phyloP scores from a whole-genome alignment of 352 stramenopile genomes.

The Globisporangium echinulatum region DNA sequence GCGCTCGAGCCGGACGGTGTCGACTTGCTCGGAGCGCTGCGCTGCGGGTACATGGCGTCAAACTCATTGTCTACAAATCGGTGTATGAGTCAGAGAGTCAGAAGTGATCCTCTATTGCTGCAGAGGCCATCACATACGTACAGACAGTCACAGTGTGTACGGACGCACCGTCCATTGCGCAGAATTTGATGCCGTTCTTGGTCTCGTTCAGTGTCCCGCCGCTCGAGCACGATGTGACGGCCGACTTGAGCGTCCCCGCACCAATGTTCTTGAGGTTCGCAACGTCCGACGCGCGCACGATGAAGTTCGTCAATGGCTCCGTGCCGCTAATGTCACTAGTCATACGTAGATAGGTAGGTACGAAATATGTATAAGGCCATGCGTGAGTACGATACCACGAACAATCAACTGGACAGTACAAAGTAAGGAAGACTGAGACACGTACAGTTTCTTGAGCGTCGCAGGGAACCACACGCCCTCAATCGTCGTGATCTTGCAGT shows the following conservation, averaged over 20 bases:
- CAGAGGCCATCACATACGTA: not conserved
- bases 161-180: not conserved
- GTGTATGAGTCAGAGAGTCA: not conserved
- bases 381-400: not conserved
- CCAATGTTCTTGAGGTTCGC: slow-evolving; percentile 9
- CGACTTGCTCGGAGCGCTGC: not conserved
- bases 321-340: slow-evolving; percentile 10
- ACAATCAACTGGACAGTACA: too few relatives aligned
- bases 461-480: slow-evolving; percentile 21
- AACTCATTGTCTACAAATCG: not conserved
- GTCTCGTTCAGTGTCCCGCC: not conserved
- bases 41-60: slow-evolving; percentile 2
- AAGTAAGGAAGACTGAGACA: not conserved
- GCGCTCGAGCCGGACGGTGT: not conserved
- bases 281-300: slow-evolving; percentile 30
- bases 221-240: not conserved
- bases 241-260: not conserved
- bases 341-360: slow-evolving; percentile 8
- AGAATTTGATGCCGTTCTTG: not conserved
- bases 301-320: slow-evolving; percentile 25
- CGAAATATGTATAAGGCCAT: not conserved
- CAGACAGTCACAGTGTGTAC: not conserved
- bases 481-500: slow-evolving; percentile 16
- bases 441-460: slow-evolving; percentile 33
- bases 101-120: too few relatives aligned